phyloP scores from a whole-genome alignment of 129 eudicot genomes.

The Escallonia rubra region DNA sequence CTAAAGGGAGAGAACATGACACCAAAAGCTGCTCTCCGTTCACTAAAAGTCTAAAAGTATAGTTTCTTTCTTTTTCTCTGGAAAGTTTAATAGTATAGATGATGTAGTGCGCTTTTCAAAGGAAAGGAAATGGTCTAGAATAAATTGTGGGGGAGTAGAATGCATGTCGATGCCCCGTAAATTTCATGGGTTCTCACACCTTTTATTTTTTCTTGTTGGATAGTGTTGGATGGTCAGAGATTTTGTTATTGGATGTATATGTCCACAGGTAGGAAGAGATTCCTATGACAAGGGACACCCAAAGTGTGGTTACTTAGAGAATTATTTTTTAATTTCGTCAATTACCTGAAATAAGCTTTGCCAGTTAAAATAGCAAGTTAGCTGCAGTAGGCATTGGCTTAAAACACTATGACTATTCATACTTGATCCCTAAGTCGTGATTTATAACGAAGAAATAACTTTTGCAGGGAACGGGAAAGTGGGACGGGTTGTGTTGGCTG shows the following conservation, averaged over 20 bases:
- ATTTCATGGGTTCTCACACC: background rate
- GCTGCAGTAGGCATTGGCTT: conserved; percentile 1
- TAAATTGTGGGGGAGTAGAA: too few species aligned
- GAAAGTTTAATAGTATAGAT: too few species aligned
- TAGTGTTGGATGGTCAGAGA: background rate
- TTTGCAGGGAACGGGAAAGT: conserved; percentile 74
- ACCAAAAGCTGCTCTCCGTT: too few species aligned
- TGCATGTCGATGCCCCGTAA: too few species aligned
- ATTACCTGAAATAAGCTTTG: background rate
- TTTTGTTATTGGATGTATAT: background rate
- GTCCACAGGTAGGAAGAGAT: background rate
- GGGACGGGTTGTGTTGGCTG: conserved; percentile 73
- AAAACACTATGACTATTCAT: conserved; percentile 2
- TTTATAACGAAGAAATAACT: conserved; percentile 6
- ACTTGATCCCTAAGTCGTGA: background rate
- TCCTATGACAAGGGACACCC: too few species aligned
- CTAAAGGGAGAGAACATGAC: too few species aligned
- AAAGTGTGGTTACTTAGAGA: too few species aligned
- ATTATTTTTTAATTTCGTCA: too few species aligned
- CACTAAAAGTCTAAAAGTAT: too few species aligned
- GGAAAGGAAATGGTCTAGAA: too few species aligned
- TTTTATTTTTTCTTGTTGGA: background rate
- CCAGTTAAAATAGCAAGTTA: background rate
- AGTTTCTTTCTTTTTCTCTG: too few species aligned
- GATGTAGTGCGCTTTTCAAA: too few species aligned